phyloP scores from a whole-genome alignment of 306 rosid species.

The Vigna radiata region DNA sequence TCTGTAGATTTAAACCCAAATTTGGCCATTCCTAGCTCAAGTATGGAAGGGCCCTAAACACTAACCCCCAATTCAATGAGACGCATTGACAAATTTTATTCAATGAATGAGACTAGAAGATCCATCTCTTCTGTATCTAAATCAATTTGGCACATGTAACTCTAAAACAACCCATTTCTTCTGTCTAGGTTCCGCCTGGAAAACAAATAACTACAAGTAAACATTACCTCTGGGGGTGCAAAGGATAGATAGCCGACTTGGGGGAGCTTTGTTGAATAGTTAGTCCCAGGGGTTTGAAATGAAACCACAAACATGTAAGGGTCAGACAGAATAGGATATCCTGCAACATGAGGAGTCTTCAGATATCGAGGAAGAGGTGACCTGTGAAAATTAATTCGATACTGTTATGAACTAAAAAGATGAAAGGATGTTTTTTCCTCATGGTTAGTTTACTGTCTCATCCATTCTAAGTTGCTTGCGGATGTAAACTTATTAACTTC shows the following conservation, averaged over 20 bases:
- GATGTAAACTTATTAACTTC: slow-evolving; percentile 2
- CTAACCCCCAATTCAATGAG: neutral
- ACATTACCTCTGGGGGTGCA: slow-evolving; percentile 93
- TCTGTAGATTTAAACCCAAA: neutral
- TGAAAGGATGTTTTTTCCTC: slow-evolving; percentile 16
- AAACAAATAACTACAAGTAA: slow-evolving; percentile 4
- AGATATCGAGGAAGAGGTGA: slow-evolving; percentile 70
- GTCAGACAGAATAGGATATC: slow-evolving; percentile 73
- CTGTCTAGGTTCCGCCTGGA: slow-evolving; percentile 35
- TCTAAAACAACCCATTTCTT: slow-evolving; percentile 6
- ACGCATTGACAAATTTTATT: neutral
- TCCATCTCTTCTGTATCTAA: neutral
- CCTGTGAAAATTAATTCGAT: slow-evolving; percentile 52
- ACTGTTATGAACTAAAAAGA: slow-evolving; percentile 27
- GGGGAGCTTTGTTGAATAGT: slow-evolving; percentile 58
- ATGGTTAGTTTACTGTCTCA: slow-evolving; percentile 29
- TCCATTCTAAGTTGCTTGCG: slow-evolving; percentile 13
- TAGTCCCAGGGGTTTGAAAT: slow-evolving; percentile 70
- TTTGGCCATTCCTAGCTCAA: slow-evolving; percentile 15
- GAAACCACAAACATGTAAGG: slow-evolving; percentile 61
- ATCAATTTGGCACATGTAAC: neutral
- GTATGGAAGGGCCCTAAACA: slow-evolving; percentile 6
- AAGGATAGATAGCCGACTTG: slow-evolving; percentile 80
- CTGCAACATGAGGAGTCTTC: slow-evolving; percentile 66
- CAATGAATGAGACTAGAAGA: neutral